A percentile compares a stretch with the other conserved stretches of the same genome.
Evolutionary conservation across 257 asterid species (phyloP).

Genomic region (Apocynum venetum): DNA sequence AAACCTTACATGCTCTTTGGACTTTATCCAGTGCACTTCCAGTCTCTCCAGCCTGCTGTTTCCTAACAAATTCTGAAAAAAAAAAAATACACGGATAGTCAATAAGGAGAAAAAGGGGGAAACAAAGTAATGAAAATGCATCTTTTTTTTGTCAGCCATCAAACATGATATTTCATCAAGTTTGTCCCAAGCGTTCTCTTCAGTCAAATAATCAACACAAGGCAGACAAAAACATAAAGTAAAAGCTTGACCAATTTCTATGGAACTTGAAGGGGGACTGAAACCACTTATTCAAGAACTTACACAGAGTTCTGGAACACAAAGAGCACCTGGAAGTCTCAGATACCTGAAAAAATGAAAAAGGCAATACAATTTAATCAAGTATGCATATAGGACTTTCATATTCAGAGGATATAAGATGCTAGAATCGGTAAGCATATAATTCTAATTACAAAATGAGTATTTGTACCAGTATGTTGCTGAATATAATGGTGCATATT

Average conservation of each 20-base stretch:
- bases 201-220: not conserved
- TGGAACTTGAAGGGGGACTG: conserved; percentile 1
- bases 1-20: conserved; percentile 66
- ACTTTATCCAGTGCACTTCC: conserved; percentile 89
- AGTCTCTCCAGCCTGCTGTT: conserved; percentile 58
- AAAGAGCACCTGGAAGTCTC: conserved; percentile 69
- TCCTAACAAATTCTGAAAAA: conserved; percentile 64
- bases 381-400: not conserved
- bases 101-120: not conserved
- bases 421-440: conserved; percentile 1
- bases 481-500: not conserved
- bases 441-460: not conserved
- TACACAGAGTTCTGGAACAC: conserved; percentile 78
- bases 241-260: not conserved
- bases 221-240: not conserved
- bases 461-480: not conserved
- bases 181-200: not conserved
- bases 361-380: not conserved
- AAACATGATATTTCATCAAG: not conserved
- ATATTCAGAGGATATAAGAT: conserved; percentile 1
- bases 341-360: conserved; percentile 55
- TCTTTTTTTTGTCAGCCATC: not conserved
- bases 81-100: not conserved
- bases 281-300: conserved; percentile 31
- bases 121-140: not conserved